Conservation (phyloP, 2,329 filamentous ascomycete genomes). For the Talaromyces atroroseus region DNA sequence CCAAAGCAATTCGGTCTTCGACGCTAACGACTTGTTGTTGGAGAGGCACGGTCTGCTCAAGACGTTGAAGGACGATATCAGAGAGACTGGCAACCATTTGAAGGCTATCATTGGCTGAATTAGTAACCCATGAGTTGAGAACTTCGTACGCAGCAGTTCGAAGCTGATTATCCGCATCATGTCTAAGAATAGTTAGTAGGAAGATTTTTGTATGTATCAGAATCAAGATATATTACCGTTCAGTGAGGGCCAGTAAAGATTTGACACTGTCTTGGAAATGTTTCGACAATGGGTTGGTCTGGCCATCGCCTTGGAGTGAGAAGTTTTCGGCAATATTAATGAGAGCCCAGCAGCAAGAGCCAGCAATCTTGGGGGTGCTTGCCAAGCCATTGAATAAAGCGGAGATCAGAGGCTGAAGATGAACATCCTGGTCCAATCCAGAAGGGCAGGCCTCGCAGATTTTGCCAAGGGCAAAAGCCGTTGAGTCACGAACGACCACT, state of each 20-base stretch:
- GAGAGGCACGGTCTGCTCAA: constrained; percentile 84
- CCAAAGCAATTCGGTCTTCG: constrained; percentile 89
- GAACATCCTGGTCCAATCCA: constrained; percentile 76
- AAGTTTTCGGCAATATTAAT: constrained; percentile 98
- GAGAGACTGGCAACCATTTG: constrained; percentile 74
- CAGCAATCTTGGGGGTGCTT: constrained; percentile 92
- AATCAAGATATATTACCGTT: constrained; percentile 46
- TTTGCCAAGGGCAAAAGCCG: constrained; percentile 89
- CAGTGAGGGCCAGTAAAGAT: constrained; percentile 79
- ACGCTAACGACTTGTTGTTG: constrained; percentile 93
- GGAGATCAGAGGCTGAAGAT: constrained; percentile 78
- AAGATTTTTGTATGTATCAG: not conserved
- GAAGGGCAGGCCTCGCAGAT: constrained; percentile 92
- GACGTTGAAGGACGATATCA: constrained; percentile 80
- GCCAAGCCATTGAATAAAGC: constrained; percentile 85
- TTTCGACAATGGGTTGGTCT: constrained; percentile 75
- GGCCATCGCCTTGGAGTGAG: constrained; percentile 73
- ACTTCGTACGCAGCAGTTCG: constrained; percentile 97
- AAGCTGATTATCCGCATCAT: constrained; percentile 78
- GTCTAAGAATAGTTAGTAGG: constrained; percentile 25
- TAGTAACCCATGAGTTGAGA: constrained; percentile 87
- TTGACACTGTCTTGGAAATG: constrained; percentile 91
- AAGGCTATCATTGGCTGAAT: constrained; percentile 81
- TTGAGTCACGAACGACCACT: constrained; percentile 89
- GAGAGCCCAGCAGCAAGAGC: constrained; percentile 96